Evolutionary conservation across 768 basidiomycete species (phyloP), one percentile per base, ranked within the genome.

Genomic region (Podaxis carcinomalis): DNA sequence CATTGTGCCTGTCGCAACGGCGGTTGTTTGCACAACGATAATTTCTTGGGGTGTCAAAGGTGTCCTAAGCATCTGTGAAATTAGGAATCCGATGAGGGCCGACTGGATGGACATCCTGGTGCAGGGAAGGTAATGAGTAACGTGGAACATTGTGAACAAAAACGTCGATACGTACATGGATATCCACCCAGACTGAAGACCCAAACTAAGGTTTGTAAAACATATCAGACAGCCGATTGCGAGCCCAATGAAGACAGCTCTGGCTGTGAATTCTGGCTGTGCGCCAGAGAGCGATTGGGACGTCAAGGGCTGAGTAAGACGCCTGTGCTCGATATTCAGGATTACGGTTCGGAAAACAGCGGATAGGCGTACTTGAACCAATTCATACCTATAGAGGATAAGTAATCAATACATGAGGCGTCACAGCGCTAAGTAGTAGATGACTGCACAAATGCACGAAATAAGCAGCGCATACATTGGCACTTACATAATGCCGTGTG

Each of bases 31-130:
- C 2, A 97, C 81, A 0, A 98, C 92, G 19, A 97, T 89, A 61
- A 96, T 89, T 71, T 98, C 93, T 74, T 95, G 93, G 0, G 94
- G 88, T n/a, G 87, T 88, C 35, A 95, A 81, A 0, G 89, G 89
- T 2, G 74, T 79, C 1, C 87, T 86, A 4, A 94, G 77, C 64
- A 91, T 75, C 56, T 85, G 80, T 59, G 94, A 94, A 51, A 96
- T 69, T 3, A 95, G 84, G 71, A 89, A 97, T 3, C 95, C 96
- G 36, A 98, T 88, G 37, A 98, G 80, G 10, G 95, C 92, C 0
- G 94, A 95, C 69, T 98, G 95, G 27, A 96, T 82, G 7, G 94
- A 94, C 94, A 95, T 96, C 93, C 92, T 93, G 63, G 10, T 0
- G 21, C 23, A 6, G 19, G 42, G 42, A 44, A 21, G n/a, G 42